phyloP scores from a whole-genome alignment of 768 basidiomycete species.

The Termitomyces sp. region DNA sequence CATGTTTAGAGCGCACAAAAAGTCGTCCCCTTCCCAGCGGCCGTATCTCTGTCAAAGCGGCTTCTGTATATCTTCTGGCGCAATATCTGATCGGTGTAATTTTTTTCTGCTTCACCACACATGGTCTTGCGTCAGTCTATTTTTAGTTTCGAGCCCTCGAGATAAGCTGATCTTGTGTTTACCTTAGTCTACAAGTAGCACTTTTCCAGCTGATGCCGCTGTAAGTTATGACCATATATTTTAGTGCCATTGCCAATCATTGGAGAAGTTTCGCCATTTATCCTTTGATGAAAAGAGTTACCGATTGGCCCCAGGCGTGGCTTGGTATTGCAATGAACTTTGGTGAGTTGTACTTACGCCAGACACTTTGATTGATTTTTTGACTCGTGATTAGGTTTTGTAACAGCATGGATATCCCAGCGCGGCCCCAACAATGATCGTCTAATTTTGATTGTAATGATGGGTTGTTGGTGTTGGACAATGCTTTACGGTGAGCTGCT shows the following conservation, averaged over 20 bases:
- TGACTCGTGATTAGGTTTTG: not conserved
- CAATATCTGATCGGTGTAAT: constrained; percentile 37
- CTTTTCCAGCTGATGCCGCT: constrained; percentile 7
- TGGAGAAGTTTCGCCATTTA: constrained; percentile 37
- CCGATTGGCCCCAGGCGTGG: constrained; percentile 60
- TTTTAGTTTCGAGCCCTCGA: no score
- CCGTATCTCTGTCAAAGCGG: constrained; percentile 41
- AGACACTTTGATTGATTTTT: constrained; percentile 31
- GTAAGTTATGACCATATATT: not conserved
- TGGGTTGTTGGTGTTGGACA: constrained; percentile 47
- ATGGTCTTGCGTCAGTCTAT: constrained; percentile 17
- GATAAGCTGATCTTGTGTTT: not conserved
- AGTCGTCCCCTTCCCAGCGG: constrained; percentile 45
- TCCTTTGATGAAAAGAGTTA: constrained; percentile 52
- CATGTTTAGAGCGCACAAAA: constrained; percentile 41
- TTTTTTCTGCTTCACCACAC: constrained; percentile 31
- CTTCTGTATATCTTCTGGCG: constrained; percentile 34
- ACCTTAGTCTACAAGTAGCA: not conserved
- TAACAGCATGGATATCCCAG: constrained; percentile 1
- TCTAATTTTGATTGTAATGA: constrained; percentile 30
- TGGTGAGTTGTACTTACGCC: constrained; percentile 34
- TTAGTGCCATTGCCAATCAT: constrained; percentile 31
- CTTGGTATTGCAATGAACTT: constrained; percentile 56
- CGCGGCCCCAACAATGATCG: constrained; percentile 21
- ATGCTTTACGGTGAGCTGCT: constrained; percentile 39